Base-by-base conservation (phyloP, 768 basidiomycete genomes). In the Pulveroboletus sp. region DNA sequence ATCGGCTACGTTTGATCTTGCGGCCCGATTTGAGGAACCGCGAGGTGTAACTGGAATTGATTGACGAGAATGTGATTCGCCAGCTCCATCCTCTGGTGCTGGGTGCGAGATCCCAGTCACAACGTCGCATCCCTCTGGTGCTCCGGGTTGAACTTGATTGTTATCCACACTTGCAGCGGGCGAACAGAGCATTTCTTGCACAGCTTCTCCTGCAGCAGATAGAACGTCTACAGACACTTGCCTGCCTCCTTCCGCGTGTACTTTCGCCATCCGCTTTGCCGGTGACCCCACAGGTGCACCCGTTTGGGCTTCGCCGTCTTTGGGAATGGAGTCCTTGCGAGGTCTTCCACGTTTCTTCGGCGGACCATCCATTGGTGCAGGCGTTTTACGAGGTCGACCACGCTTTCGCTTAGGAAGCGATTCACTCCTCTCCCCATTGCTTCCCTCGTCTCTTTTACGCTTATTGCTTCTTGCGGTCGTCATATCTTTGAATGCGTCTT, bases 381-480 rank as follows among this genome's bases (percentile, higher is more conserved):
- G 56, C 36, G 60, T 54, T 56, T 79, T 86, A 47, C 74, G 71
- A 35, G 86, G 78, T 30, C 81, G 69, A 20, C 81, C 82, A 57
- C 76, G 77, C 63, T 85, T 87, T 43, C 23, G 57, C 50, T 58
- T 68, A 32, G 50, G 59, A 46, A 37, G 50, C 3, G 38, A 45
- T 44, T 61, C 66, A 32, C 42, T 40, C 37, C 49, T 54, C 27
- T 63, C 65, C 30, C 23, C 59, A 19, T 44, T 46, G 4, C 46
- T 50, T 34, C 27, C 46, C 5, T 74, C 73, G 27, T 52, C 55
- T 47, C 57, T 61, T 61, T 68, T 65, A 50, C 50, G 65, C 52
- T 70, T 76, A 59, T 56, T 58, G 39, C 44, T 49, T 44, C 55
- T 61, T 12, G 55, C 30, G 3, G 26, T 37, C 8, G 47, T 48